Base-by-base conservation (phyloP, 2,329 filamentous ascomycete species). In the Trichoderma atroviride region DNA sequence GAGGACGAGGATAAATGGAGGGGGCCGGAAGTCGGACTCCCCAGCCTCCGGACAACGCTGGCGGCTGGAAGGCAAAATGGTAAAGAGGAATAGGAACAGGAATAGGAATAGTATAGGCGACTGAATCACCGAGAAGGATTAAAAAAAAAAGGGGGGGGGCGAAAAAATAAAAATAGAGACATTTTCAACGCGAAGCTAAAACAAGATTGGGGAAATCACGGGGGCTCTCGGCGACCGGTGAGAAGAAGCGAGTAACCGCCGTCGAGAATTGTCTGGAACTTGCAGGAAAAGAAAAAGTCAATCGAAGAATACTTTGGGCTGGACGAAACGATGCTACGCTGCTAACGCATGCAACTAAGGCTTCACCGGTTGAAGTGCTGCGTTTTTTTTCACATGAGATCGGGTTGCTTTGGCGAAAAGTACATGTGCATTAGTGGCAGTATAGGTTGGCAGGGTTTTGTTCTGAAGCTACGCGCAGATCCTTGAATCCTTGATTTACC, bases 381-480 rank as follows among this genome's bases (percentile, higher is more conserved):
- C 19, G 22, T 33, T 33, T 50, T 22, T 47, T 5, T 10, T n/a
- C n/a, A n/a, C 27, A 50, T 50, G 43, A 22, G 43, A 50, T 50
- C 47, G n/a, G 47, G 29, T 52, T 57, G 19, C 27, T 35, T 57
- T 31, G 47, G 19, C 22, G 40, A 31, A 31, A 61, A 19, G 31
- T 9, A 62, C 33, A 33, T 33, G 33, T n/a, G 22, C 22, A 60
- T 37, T 60, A 27, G 9, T 50, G 35, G 35, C 22, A 61, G 33
- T 24, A 50, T 31, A 16, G n/a, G 60, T 14, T 24, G 27, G 40
- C 43, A 43, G 40, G 40, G 40, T 0, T 37, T 19, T 19, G 1
- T n/a, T 43, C 35, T 52, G 1, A 22, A 52, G 40, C 35, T 55
- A 64, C 27, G 61, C 35, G 61, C 19, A 64, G 61, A 64, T 64